phyloP scores from a whole-genome alignment of 2,329 filamentous ascomycete genomes.

The Neocucurbitaria cava region DNA sequence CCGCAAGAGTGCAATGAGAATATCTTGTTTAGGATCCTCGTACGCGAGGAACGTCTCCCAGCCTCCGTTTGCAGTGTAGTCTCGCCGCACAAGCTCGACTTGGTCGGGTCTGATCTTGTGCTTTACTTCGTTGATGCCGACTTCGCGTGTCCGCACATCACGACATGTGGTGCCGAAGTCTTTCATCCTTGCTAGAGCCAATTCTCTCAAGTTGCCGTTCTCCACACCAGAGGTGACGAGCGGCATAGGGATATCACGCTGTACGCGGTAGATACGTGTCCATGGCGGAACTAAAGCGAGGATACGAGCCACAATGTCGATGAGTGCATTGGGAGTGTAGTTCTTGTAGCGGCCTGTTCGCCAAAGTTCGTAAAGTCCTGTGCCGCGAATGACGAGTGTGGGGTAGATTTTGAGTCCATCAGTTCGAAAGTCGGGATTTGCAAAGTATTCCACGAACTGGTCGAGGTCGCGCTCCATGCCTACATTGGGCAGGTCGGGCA shows the following conservation, averaged over 20 bases:
- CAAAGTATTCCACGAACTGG: constrained; percentile 97
- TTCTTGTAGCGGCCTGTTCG: constrained; percentile 97
- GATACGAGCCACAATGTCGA: constrained; percentile 96
- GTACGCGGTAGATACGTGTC: constrained; percentile 98
- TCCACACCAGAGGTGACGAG: constrained; percentile 98
- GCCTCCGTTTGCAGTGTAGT: constrained; percentile 93
- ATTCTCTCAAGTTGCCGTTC: constrained; percentile 93
- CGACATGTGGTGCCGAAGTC: constrained; percentile 97
- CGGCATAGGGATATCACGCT: constrained; percentile 99
- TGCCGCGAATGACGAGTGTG: constrained; percentile 94
- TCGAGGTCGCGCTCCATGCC: constrained; percentile 98
- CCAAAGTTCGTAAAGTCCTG: constrained; percentile 96
- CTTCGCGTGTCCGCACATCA: constrained; percentile 93
- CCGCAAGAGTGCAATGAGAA: constrained; percentile 87
- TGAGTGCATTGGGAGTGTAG: constrained; percentile 95
- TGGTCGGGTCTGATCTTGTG: constrained; percentile 97
- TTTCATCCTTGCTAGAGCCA: constrained; percentile 97
- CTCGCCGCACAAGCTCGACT: constrained; percentile 90
- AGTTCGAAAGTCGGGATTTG: constrained; percentile 93
- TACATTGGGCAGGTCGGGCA: constrained; percentile 97
- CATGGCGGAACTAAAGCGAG: constrained; percentile 93
- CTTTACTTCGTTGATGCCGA: constrained; percentile 98
- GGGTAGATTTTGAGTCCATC: constrained; percentile 98
- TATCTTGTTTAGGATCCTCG: constrained; percentile 98
- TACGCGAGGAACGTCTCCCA: constrained; percentile 99